Evolutionary conservation across 2,329 filamentous ascomycete genomes (phyloP), one percentile per base, ranked within the genome.

Genomic region (Diaporthe citri): DNA sequence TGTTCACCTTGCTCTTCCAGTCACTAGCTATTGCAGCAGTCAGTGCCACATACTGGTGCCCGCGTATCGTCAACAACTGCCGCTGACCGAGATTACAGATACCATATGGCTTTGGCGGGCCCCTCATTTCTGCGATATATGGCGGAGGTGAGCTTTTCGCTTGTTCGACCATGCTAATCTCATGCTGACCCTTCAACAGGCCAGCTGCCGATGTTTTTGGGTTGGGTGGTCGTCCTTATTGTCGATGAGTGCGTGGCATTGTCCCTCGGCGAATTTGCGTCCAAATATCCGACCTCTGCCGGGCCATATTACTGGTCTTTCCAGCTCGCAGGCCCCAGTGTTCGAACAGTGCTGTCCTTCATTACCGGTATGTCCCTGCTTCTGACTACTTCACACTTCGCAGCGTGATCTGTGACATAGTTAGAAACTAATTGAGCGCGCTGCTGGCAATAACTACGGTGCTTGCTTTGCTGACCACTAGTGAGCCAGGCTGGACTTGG

Each of bases 1-100:
- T 92, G 78, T 85, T 88, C 76, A 91, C 90, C 0, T 83, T 93
- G 1, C 84, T 92, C 17, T 92, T 92, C 80, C 90, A 92, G 80
- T 88, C 88, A 0, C 83, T 92, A 10, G 89, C 90, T 31, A 91
- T 92, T 41, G 89, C 90, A 41, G 90, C 90, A 28, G 83, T 84
- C 76, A 75, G 80, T 74, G 13, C 8, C 17, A 48, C 5, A 51
- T 51, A 15, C 9, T 3, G 1, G 10, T 55, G 13, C 52, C 34
- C 25, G 15, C 43, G 13, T 28, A 2, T 64, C 12, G 2, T 17
- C 25, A 41, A 13, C 3, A 12, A 4, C 39, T 15, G 39, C 12
- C 9, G 41, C 70, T 78, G 64, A 75, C 22, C 17, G 41, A 15
- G 1, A 41, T 2, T 6, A 60, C 72, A 84, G 83, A 89, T 91